Evolutionary conservation across 768 basidiomycete genomes (phyloP), one percentile per base, ranked within the genome.

Genomic region (Bullera alba): DNA sequence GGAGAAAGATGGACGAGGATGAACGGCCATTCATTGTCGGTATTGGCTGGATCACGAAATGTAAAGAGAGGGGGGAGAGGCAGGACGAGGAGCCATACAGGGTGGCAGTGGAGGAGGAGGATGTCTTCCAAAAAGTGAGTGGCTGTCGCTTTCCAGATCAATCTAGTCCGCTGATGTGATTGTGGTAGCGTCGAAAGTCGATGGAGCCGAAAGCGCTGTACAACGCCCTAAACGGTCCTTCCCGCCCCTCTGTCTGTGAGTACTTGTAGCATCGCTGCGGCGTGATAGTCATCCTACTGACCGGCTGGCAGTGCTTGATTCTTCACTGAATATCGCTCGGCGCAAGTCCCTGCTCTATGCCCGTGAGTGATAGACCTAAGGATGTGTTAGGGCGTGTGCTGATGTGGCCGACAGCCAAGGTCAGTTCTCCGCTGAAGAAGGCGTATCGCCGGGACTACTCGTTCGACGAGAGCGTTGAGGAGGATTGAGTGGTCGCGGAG

Each of bases 41-140:
- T n/a, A 63, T 72, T 23, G 59, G 66, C n/a, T 74, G 73, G 73
- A 67, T 74, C 6, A 71, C 63, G 21, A 51, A 61, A 19, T 67
- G 63, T 29, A 69, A 67, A 50, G 69, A 71, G 50, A 53, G 54
- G 15, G 66, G 69, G n/a, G 53, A 58, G 36, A 56, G 56, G 35
- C 42, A 67, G 16, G 54, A 50, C 0, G 73, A 74, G 43, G 55
- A 34, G 8, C 34, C 47, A 30, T 73, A 51, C 49, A 30, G 23
- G 23, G 64, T 73, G 19, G 55, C 67, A 45, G 46, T 69, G 7
- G 52, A 36, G 5, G 63, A 67, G 12, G 65, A 73, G 51, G 61
- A 61, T 23, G 57, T 68, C 0, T 73, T 73, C 51, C 54, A 60
- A n/a, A 73, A 70, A 60, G 69, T 69, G 17, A 32, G 67, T 53